phyloP scores from a whole-genome alignment of 1,284 basidiomycete genomes.

The Naganishia sp. region DNA sequence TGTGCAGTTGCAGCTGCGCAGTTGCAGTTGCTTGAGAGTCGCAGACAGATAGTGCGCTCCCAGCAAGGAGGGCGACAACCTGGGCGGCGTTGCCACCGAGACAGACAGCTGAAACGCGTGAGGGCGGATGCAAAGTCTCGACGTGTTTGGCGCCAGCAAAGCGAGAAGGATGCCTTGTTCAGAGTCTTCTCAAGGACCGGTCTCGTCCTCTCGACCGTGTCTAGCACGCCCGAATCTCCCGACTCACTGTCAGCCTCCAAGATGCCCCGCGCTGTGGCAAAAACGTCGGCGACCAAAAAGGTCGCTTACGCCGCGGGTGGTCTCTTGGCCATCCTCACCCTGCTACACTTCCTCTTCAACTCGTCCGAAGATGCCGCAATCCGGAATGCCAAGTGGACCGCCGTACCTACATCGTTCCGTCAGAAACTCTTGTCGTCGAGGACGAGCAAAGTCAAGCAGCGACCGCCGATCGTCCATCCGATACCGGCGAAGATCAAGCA shows the following conservation, averaged over 20 bases:
- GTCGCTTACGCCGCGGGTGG: conserved; percentile 21
- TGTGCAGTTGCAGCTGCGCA: no score
- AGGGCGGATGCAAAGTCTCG: no score
- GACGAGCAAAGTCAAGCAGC: conserved; percentile 38
- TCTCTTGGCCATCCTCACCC: conserved; percentile 24
- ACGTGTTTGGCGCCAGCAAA: no score
- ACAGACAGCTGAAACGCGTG: no score
- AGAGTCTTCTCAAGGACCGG: neutral
- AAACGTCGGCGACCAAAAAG: conserved; percentile 21
- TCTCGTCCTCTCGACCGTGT: neutral
- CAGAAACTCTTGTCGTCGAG: conserved; percentile 48
- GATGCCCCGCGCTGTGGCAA: conserved; percentile 10
- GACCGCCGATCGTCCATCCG: conserved; percentile 63
- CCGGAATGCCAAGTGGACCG: conserved; percentile 49
- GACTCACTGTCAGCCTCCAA: no score
- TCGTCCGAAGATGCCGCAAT: conserved; percentile 32
- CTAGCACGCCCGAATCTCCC: no score
- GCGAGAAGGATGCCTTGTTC: neutral
- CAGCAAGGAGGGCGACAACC: no score
- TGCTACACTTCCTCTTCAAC: conserved; percentile 22
- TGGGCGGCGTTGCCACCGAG: no score
- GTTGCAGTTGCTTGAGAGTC: no score
- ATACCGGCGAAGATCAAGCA: conserved; percentile 78
- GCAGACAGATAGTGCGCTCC: no score
- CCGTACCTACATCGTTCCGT: conserved; percentile 51